Evolutionary conservation across 805 yeast species (phyloP), one percentile per base, ranked within the genome.

Genomic region (Dipodascopsis uninucleata): DNA sequence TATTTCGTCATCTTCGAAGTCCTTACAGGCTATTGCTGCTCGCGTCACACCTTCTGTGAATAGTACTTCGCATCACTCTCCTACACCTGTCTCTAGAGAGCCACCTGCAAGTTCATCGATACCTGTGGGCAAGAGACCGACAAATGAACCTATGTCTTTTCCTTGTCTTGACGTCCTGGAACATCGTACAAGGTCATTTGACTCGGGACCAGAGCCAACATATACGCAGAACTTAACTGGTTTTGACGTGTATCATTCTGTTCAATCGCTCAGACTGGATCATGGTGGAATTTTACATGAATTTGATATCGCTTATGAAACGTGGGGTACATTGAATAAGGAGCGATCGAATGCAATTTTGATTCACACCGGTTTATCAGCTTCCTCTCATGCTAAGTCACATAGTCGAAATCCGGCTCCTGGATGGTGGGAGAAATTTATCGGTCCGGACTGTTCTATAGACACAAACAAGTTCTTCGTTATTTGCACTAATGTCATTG

Each of bases 351-450:
- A 89, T 60, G 84, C 88, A 9, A 76, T 89, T 17, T 69, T 89
- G 28, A 66, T 89, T 7, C 96, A 89, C 59, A 89, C 97, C 0
- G 97, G 97, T 0, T 71, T 89, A 16, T 85, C 95, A 0, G 96
- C 96, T 0, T 85, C 95, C 0, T 85, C 96, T 1, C 97, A 89
- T 68, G 97, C 96, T 7, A 83, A 78, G 58, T 85, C 95, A 2
- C 93, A 85, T 48, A 68, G 71, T 0, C 69, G 74, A 24, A 88
- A 88, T 62, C 62, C 76, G 4, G 75, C 76, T 50, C 78, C 79
- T 4, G 97, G 97, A 12, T 89, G 97, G 97, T 89, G 97, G 97
- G 96, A 89, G 61, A 75, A 79, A 46, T 88, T 88, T 65, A 86
- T 89, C 41, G 97, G 97, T 0, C 85, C 95, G 1, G 88, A 81